Evolutionary conservation across 805 yeast species (phyloP).

Genomic region (Sugiyamaella smithiae): DNA sequence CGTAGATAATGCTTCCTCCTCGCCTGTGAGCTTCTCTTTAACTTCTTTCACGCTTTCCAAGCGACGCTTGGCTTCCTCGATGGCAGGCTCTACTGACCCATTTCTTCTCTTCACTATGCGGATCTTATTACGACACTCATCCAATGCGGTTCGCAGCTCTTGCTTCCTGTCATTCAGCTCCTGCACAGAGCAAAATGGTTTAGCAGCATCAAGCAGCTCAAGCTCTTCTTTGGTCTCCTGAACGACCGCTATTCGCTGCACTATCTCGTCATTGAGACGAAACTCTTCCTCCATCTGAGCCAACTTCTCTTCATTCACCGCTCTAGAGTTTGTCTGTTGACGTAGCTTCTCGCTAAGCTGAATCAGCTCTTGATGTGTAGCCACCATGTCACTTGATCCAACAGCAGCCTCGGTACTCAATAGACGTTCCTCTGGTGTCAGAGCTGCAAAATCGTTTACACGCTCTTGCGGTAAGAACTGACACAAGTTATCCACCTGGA

Average conservation of each 20-base stretch:
- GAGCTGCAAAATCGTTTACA: slow-evolving; percentile 85
- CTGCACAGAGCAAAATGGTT: slow-evolving; percentile 1
- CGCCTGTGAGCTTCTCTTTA: background rate
- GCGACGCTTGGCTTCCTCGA: background rate
- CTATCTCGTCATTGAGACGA: slow-evolving; percentile 31
- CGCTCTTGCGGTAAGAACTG: slow-evolving; percentile 95
- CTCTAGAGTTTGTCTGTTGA: slow-evolving; percentile 44
- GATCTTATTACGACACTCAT: slow-evolving; percentile 5
- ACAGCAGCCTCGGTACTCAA: slow-evolving; percentile 79
- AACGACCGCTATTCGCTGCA: slow-evolving; percentile 24
- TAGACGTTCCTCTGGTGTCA: slow-evolving; percentile 71
- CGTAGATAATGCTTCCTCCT: background rate
- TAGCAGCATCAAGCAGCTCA: slow-evolving; percentile 12
- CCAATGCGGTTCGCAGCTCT: background rate
- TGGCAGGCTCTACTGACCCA: background rate
- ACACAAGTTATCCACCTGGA: slow-evolving; percentile 87
- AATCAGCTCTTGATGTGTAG: slow-evolving; percentile 56
- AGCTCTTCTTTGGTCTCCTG: slow-evolving; percentile 11
- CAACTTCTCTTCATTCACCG: slow-evolving; percentile 33
- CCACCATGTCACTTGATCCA: slow-evolving; percentile 55
- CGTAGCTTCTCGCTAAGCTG: slow-evolving; percentile 45
- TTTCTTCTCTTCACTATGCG: background rate
- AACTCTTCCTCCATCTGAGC: slow-evolving; percentile 13
- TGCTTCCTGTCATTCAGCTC: slow-evolving; percentile 4
- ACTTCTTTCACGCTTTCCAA: background rate